Evolutionary conservation across 1,284 basidiomycete genomes (phyloP).

Genomic region (Sporisorium reilianum): DNA sequence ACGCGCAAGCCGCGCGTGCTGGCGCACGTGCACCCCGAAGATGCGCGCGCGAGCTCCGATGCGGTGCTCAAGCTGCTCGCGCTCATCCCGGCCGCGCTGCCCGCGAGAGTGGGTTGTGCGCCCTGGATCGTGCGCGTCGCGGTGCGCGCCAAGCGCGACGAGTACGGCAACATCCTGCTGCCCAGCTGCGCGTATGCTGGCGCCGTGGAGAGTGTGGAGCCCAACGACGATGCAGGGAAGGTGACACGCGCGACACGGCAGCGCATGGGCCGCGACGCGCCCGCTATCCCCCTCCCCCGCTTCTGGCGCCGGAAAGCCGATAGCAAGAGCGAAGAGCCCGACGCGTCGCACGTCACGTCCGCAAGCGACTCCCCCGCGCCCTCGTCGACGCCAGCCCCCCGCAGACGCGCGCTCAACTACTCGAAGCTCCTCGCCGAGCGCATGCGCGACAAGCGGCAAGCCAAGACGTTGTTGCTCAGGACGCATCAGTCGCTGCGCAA

Average conservation of each 20-base stretch:
- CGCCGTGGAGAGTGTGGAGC: background rate
- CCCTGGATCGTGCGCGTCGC: slow-evolving; percentile 26
- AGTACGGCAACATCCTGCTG: slow-evolving; percentile 31
- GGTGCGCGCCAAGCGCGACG: slow-evolving; percentile 28
- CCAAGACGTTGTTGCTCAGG: slow-evolving; percentile 28
- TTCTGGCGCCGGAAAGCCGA: slow-evolving; percentile 23
- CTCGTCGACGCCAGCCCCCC: background rate
- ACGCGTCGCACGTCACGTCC: background rate
- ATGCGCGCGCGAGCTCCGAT: slow-evolving; percentile 14
- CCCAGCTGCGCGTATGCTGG: slow-evolving; percentile 24
- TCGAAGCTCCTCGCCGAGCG: slow-evolving; percentile 35
- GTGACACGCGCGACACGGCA: slow-evolving; percentile 30
- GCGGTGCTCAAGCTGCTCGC: slow-evolving; percentile 34
- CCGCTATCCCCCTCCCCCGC: slow-evolving; percentile 25
- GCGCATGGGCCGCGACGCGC: slow-evolving; percentile 20
- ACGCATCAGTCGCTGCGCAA: slow-evolving; percentile 39
- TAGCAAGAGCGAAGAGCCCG: no score
- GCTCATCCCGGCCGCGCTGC: slow-evolving; percentile 30
- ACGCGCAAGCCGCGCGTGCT: slow-evolving; percentile 25
- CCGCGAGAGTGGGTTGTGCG: slow-evolving; percentile 5
- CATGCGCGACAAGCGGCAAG: slow-evolving; percentile 32
- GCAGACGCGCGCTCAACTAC: slow-evolving; percentile 11
- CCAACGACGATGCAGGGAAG: background rate
- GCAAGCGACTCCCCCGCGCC: background rate
- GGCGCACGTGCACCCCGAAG: slow-evolving; percentile 26